These are phyloP conservation scores for Coemansia sp. DNA, from an alignment of 192 early-diverging fungal genomes.

Conservation along the genomic window DNA sequence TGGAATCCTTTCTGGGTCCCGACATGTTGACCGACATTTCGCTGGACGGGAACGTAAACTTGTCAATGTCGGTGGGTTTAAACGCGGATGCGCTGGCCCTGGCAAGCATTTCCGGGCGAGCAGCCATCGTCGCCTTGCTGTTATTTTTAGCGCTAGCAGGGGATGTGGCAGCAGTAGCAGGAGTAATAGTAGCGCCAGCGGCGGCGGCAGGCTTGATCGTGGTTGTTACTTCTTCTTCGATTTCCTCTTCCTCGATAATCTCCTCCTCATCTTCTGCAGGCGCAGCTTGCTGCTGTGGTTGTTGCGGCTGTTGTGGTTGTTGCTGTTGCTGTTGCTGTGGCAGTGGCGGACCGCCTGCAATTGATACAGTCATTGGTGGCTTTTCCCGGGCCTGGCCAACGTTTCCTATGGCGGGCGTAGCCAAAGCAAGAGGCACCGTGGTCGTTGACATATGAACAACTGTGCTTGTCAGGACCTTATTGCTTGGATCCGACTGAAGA, in stretches of 20 bases:
- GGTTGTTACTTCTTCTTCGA: conserved; percentile 11
- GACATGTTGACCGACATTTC: conserved; percentile 37
- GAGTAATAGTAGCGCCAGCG: too few relatives aligned
- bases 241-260: conserved; percentile 26
- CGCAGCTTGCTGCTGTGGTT: neutral
- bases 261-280: conserved; percentile 6
- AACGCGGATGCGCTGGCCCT: conserved; percentile 31
- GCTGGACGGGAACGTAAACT: conserved; percentile 48
- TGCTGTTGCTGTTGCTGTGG: neutral
- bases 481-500: neutral
- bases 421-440: neutral
- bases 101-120: conserved; percentile 29
- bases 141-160: neutral
- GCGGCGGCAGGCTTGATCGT: conserved; percentile 1
- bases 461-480: conserved; percentile 23
- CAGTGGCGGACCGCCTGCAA: neutral
- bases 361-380: neutral
- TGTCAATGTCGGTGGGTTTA: conserved; percentile 50
- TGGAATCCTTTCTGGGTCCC: conserved; percentile 6
- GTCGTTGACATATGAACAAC: conserved; percentile 24
- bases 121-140: neutral
- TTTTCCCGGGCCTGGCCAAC: neutral
- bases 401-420: neutral
- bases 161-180: neutral
- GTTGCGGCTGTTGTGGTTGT: neutral